These are phyloP conservation scores for Colletotrichum plurivorum DNA, from an alignment of 2,329 filamentous ascomycete species.

Conservation along the genomic window DNA sequence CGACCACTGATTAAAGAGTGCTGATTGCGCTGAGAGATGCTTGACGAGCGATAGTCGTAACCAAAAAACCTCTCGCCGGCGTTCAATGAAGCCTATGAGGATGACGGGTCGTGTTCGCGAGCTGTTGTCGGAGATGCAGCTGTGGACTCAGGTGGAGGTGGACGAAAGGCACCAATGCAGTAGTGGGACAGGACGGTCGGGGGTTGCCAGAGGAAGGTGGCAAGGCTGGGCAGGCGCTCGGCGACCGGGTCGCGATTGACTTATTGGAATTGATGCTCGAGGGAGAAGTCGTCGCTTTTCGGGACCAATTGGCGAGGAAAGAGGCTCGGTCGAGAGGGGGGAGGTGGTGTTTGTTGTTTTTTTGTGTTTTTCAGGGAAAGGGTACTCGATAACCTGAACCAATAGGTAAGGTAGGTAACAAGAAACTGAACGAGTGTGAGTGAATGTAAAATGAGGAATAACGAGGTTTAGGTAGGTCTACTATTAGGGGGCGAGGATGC, in stretches of 20 bases:
- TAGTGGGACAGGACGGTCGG: no score
- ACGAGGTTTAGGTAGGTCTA: constrained; percentile 27
- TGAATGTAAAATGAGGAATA: constrained; percentile 13
- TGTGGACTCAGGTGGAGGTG: constrained; percentile 40
- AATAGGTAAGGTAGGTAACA: not conserved
- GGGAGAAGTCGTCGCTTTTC: constrained; percentile 13
- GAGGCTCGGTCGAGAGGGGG: constrained; percentile 20
- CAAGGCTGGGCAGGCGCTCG: constrained; percentile 8
- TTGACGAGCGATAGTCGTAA: constrained; percentile 49
- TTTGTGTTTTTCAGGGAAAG: constrained; percentile 5
- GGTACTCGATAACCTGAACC: constrained; percentile 18
- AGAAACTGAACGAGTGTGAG: constrained; percentile 36
- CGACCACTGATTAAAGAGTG: constrained; percentile 32
- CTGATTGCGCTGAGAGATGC: constrained; percentile 45
- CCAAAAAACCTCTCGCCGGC: constrained; percentile 48
- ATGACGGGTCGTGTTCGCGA: constrained; percentile 7
- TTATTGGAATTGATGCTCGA: not conserved
- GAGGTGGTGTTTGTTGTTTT: not conserved
- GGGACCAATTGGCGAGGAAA: constrained; percentile 14
- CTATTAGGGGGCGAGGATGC: constrained; percentile 33
- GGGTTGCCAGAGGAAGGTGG: constrained; percentile 34
- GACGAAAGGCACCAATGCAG: constrained; percentile 40
- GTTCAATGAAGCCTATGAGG: constrained; percentile 41
- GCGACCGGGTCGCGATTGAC: constrained; percentile 15
- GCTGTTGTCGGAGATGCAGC: constrained; percentile 8